phyloP scores from a whole-genome alignment of 208 protist genomes.

The Crithidia brevicula region DNA sequence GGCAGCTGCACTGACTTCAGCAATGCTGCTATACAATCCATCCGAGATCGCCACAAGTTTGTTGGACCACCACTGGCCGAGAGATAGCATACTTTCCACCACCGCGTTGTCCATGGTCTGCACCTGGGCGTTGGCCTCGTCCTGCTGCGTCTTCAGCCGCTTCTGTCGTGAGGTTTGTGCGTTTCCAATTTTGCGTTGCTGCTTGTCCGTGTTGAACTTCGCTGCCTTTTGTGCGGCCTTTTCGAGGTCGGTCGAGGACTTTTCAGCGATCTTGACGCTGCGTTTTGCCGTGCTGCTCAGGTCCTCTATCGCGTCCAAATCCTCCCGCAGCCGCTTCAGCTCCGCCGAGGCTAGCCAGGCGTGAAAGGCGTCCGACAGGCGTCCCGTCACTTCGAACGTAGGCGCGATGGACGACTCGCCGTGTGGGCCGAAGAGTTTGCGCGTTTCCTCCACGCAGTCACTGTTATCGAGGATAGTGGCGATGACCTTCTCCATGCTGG shows the following conservation, averaged over 20 bases:
- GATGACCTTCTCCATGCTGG: neutral
- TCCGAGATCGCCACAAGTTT: neutral
- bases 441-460: constrained; percentile 8
- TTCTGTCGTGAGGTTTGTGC: neutral
- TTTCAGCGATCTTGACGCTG: neutral
- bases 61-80: neutral
- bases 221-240: neutral
- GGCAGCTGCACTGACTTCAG: neutral
- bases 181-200: neutral
- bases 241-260: neutral
- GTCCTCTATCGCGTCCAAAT: neutral
- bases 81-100: neutral
- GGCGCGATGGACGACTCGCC: neutral
- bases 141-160: neutral
- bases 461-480: neutral
- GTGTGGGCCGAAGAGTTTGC: neutral
- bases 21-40: neutral
- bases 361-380: neutral
- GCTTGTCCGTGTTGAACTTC: neutral
- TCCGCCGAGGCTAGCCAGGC: neutral
- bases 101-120: neutral
- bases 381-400: neutral
- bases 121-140: neutral
- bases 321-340: neutral
- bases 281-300: constrained; percentile 1